phyloP scores from a whole-genome alignment of 2,329 filamentous ascomycete genomes.

The Colletotrichum chrysophilum region DNA sequence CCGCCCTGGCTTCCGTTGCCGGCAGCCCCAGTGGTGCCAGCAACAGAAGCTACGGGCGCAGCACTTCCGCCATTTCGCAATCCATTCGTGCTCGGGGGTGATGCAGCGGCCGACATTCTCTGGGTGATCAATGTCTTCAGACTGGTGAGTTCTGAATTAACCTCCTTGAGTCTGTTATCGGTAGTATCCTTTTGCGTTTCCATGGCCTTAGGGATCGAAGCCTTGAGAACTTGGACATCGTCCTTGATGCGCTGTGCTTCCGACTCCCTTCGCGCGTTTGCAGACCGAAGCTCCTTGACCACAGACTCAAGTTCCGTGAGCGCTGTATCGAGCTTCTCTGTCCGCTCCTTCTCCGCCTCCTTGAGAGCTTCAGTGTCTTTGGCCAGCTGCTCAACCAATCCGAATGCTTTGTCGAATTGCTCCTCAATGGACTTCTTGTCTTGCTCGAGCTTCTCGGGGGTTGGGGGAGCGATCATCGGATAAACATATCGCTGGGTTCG shows the following conservation, averaged over 20 bases:
- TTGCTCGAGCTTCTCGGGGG: constrained; percentile 89
- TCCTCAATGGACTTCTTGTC: constrained; percentile 94
- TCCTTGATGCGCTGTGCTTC: constrained; percentile 86
- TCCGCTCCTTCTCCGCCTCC: constrained; percentile 82
- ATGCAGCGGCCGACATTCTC: constrained; percentile 51
- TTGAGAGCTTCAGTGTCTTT: constrained; percentile 92
- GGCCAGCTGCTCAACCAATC: constrained; percentile 87
- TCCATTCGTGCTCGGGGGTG: constrained; percentile 25
- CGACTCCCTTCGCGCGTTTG: constrained; percentile 82
- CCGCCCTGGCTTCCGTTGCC: constrained; percentile 32
- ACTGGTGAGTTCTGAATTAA: constrained; percentile 87
- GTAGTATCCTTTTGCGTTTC: constrained; percentile 85
- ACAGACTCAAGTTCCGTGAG: constrained; percentile 85
- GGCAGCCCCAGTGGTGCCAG: constrained; percentile 19
- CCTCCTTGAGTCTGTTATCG: constrained; percentile 81
- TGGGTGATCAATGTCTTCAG: constrained; percentile 84
- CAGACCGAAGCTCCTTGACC: constrained; percentile 79
- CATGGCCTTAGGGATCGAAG: constrained; percentile 86
- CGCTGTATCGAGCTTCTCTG: constrained; percentile 80
- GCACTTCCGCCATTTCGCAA: constrained; percentile 30
- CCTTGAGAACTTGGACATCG: constrained; percentile 82
- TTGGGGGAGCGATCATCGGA: constrained; percentile 90
- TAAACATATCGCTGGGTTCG: constrained; percentile 78
- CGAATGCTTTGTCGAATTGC: constrained; percentile 90
- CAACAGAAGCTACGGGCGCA: constrained; percentile 7